Base-by-base conservation (phyloP, 257 asterid genomes). In the Echites panduratus region DNA sequence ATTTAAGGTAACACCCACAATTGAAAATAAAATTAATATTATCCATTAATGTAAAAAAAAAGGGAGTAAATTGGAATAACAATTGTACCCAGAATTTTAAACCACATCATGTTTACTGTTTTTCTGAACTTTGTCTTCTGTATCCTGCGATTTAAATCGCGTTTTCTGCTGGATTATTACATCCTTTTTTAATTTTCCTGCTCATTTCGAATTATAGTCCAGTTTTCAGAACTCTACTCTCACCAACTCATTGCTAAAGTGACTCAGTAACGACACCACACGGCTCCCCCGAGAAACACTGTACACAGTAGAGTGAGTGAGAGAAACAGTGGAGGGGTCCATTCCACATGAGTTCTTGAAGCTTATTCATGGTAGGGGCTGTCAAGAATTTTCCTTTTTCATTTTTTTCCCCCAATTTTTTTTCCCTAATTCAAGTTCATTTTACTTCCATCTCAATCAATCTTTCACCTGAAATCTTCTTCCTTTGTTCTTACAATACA, bases 391-490 rank as follows among this genome's bases (percentile, higher is more conserved):
- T 48, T 24, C 10, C 27, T 38, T 16, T 22, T 9, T 22, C 2
- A 0, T 14, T 45, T 40, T 4, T 29, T 71, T 70, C 48, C 73
- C 68, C 66, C 20, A 52, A 53, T 61, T 64, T 73, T 73, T 70
- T 66, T 63, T 77, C 73, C 75, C 41, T 19, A 48, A 13, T 52
- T 35, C 12, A 20, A 38, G 49, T 58, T 53, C 70, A 38, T 74
- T 79, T 79, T 75, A 73, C 94, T 87, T 89, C 82, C 66, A 73
- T 80, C 81, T 73, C 85, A 90, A 84, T 87, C 90, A 77, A 86
- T 76, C 87, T 71, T 76, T 77, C 84, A 62, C 78, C 77, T 77
- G 71, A 70, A 70, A 66, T 78, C 65, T 62, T 48, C 22, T 53
- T 41, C 71, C 75, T 76, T 63, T 70, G 67, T 64, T 76, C 48